Base-by-base conservation (phyloP, 106 monocot genomes). In the Dendrobium nobile region DNA sequence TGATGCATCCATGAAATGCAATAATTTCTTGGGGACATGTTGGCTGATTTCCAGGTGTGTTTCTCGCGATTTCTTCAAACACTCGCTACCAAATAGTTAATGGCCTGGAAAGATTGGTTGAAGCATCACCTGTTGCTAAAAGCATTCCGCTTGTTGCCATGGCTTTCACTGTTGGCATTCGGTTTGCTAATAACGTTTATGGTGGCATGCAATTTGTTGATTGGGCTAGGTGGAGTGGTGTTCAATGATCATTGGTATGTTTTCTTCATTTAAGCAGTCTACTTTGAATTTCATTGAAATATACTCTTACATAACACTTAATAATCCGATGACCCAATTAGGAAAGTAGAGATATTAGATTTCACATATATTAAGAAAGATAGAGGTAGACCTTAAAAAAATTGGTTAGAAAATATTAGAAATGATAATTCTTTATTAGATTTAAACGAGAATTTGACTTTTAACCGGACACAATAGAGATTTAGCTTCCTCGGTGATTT, bases 181-280 rank as follows among this genome's bases (percentile, higher is more conserved):
- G 95, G 3, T 89, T 95, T 67, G 87, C 93, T 42, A 95, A 95
- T 87, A 95, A 95, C 41, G 79, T 95, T 6, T 95, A 95, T 72
- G 95, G 95, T 51, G 95, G 95, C 73, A 95, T 95, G 95, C 95
- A 95, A 75, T 95, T 95, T 75, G 93, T 95, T 2, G 95, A 95
- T 61, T 95, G 93, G 93, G 95, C 95, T 31, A 85, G 93, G 75
- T 87, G 85, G 93, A 89, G 87, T 40, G 95, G 95, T n/a, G 86
- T 86, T 77, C 95, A 95, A 44, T 95, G 77, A 95, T 55, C 79
- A 43, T 13, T 51, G 51, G 51, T 51, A 15, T 51, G 51, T 51
- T 51, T 45, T 51, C 51, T 51, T 51, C 51, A 51, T 51, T 51
- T 15, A 3, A 51, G 13, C 51, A 51, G 13, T 51, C 51, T 51